Base-by-base conservation (phyloP, 1,284 basidiomycete species). In the Heterobasidion irregulare region DNA sequence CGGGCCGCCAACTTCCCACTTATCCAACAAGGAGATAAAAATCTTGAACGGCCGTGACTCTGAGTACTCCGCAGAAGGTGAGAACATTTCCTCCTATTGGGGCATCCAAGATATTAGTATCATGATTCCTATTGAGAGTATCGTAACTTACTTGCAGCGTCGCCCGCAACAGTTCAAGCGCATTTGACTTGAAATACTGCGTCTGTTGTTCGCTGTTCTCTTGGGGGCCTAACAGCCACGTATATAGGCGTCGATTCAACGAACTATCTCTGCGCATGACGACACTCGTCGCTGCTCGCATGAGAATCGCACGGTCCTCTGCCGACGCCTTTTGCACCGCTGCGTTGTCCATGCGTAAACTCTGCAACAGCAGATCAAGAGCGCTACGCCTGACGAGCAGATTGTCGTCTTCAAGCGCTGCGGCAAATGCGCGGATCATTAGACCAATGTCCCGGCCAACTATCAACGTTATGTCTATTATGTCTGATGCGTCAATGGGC, bases 1-100 rank as follows among this genome's bases (percentile, higher is more conserved):
- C 0, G 82, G 78, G 16, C 83, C 82, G 0, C 96, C 96, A 52
- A 99, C 87, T 69, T 98, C 94, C 90, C 93, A 98, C 68, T 97
- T 97, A 70, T 99, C 97, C 59, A 98, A 74, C 15, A 99, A 70
- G 0, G 94, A 95, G 33, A 98, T 85, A 68, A 98, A 96, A 49
- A 98, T 90, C 69, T 95, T 95, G 78, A 94, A 98, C 0, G 97
- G 93, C 15, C 89, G 82, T 0, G 88, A 84, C 58, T 89, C 87
- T 0, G 84, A 76, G 57, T 86, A 84, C 57, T 93, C 86, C 49
- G 78, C 73, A 0, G 82, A 83, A 0, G 83, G 82, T 32, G 78
- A 70, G 59, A 80, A 75, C 89, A 93, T 92, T 59, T 93, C 89
- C 38, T 78, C 76, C 84, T 89, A 34, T 46, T 41, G 16, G 52